phyloP scores from a whole-genome alignment of 2,329 filamentous ascomycete genomes.

The Sporothrix curviconia region DNA sequence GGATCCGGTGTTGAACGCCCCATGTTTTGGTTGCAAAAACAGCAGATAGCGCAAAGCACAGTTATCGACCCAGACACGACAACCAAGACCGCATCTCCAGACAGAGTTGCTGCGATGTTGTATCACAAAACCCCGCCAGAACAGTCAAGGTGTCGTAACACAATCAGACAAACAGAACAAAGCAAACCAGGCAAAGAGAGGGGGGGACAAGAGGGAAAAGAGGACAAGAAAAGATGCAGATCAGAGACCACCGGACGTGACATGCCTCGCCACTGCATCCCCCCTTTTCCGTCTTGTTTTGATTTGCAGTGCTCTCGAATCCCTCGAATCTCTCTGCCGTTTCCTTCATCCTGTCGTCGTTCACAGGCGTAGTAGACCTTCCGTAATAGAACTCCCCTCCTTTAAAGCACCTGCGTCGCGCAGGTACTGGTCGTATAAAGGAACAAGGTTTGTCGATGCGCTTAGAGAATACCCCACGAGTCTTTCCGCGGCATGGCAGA shows the following conservation, averaged over 20 bases:
- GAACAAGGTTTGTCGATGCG: neutral
- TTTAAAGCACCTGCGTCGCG: neutral
- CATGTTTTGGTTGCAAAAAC: conserved; percentile 83
- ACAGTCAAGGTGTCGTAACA: conserved; percentile 16
- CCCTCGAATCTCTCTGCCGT: neutral
- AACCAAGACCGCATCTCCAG: conserved; percentile 31
- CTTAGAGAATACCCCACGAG: conserved; percentile 83
- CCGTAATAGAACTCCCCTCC: neutral
- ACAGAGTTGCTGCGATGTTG: conserved; percentile 59
- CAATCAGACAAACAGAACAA: conserved; percentile 1
- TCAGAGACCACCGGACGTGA: neutral
- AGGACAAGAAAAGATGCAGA: neutral
- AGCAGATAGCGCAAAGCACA: conserved; percentile 63
- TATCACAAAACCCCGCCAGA: conserved; percentile 51
- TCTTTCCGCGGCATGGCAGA: conserved; percentile 98
- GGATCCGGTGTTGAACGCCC: conserved; percentile 71
- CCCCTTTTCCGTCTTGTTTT: neutral
- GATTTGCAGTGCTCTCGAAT: no score
- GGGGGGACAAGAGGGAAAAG: neutral
- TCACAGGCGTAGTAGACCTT: no score
- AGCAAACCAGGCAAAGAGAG: conserved; percentile 15
- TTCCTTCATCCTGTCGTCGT: neutral
- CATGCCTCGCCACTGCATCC: neutral
- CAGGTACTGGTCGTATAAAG: neutral
- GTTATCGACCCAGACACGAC: conserved; percentile 51